Evolutionary conservation across 2,329 filamentous ascomycete genomes (phyloP), one percentile per base, ranked within the genome.

Genomic region (Alternaria longipes): DNA sequence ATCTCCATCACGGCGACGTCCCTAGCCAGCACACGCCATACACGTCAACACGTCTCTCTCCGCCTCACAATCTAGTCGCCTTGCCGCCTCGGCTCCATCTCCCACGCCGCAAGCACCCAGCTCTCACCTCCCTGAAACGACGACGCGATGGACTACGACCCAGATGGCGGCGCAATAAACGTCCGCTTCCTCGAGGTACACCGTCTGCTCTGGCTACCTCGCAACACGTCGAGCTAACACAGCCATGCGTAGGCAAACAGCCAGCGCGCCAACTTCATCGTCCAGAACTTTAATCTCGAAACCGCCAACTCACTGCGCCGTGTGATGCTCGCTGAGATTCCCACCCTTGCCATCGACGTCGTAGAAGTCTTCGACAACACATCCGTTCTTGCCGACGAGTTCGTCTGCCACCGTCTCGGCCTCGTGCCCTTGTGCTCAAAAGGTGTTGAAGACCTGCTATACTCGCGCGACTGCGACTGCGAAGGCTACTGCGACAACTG

Each of bases 361-460:
- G 94, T 98, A 65, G 93, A 98, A 79, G 90, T 99, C 67, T 90
- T 96, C 75, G 87, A 86, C 74, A 99, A 99, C 84, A 97, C 91
- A 59, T 96, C 94, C n/a, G 94, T 97, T 5, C 88, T 98, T 14
- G 92, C 94, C 63, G 94, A 99, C 80, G 94, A 99, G 81, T 97
- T 98, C 80, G 90, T 99, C 69, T 91, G 92, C 50, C 94, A 98
- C 80, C 91, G 94, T 46, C 86, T 99, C 14, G 94, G 95, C 32
- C 88, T 98, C 47, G 89, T 98, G 59, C 95, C 95, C 1, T 87
- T 99, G 49, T 90, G 91, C 77, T 92, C 92, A 59, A 91, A 92
- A 74, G 91, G 92, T 75, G 90, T 94, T 71, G 91, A 94, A 68
- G 85, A 89, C 52, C 86, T 98, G 64, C 85, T 91, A 66, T 97